phyloP scores from a whole-genome alignment of 208 protist genomes.

The Lotmaria passim region DNA sequence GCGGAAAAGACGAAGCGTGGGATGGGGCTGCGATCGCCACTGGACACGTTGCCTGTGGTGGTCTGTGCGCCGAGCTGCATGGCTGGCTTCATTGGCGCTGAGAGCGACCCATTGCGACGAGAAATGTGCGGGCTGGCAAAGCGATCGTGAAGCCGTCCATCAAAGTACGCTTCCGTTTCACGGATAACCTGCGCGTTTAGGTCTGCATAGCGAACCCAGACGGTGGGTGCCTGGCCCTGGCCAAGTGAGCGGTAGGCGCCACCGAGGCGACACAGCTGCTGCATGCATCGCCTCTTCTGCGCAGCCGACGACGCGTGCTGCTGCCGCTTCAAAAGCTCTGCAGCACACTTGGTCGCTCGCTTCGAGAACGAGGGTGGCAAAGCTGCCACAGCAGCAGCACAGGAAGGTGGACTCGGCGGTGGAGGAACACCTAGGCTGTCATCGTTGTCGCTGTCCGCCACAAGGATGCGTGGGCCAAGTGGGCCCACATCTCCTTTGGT shows the following conservation, averaged over 20 bases:
- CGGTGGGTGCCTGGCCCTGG: conserved; percentile 30
- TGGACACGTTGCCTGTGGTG: not conserved
- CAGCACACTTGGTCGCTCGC: conserved; percentile 26
- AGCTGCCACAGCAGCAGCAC: not conserved
- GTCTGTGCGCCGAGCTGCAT: not conserved
- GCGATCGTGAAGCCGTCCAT: conserved; percentile 1
- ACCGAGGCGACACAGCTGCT: conserved; percentile 47
- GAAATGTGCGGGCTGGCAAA: conserved; percentile 5
- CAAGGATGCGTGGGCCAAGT: conserved; percentile 10
- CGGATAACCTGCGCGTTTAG: conserved; percentile 30
- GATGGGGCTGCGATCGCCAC: conserved; percentile 7
- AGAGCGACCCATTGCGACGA: conserved; percentile 3
- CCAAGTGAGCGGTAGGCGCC: conserved; percentile 55
- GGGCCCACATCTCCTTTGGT: not conserved
- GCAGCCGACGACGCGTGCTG: not conserved
- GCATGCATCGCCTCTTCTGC: conserved; percentile 12
- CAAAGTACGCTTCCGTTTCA: conserved; percentile 44
- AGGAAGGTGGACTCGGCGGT: not conserved
- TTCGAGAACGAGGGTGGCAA: conserved; percentile 30
- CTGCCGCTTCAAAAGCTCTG: conserved; percentile 24
- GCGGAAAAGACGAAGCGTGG: not conserved
- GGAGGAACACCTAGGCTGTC: conserved; percentile 20
- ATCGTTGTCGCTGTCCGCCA: conserved; percentile 36
- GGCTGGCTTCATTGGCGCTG: conserved; percentile 3
- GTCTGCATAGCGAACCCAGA: conserved; percentile 47